Base-by-base conservation (phyloP, 495 filamentous ascomycete genomes). In the Umbilicaria muhlenbergii region DNA sequence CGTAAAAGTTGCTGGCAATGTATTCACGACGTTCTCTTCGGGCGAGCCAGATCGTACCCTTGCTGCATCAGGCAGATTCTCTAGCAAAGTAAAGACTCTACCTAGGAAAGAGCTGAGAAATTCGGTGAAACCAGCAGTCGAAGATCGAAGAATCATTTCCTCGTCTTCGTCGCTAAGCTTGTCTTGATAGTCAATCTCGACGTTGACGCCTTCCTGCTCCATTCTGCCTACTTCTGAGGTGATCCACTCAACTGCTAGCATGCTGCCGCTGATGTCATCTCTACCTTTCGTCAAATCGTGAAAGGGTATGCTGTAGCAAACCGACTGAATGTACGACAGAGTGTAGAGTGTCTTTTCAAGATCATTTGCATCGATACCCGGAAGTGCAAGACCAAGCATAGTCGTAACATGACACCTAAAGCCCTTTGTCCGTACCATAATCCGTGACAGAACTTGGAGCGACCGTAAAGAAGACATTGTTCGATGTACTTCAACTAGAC, bases 291-390 rank as follows among this genome's bases (percentile, higher is more conserved):
- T 84, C 42, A 99, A 63, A 51, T 92, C 81, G 47, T 78, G 72
- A 51, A 99, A 81, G 3, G 91, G 92, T 16, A 99, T 87, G 47
- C 84, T 92, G 63, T 96, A 96, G 44, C 86, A 84, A 24, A 94
- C 83, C 32, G 81, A 77, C 63, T 96, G 91, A 37, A 99, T 88
- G 56, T 93, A 95, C 42, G 88, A 83, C 39, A 99, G 67, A 2
- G 89, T 89, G 60, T 94, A 84, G 41, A 93, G 68, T 15, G 91
- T 95, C 64, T 99, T 99, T 49, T 89, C 86, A 28, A 99, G 69
- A 62, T 99, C 91, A 58, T 99, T 99, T 28, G 91, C 89, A 63
- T 99, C 91, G 41, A 99, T 92, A 28, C 91, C 91, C 1, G 91
- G 91, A 33, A 99, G 68, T 2, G 91, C 86, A 43, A 99, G 72